These are phyloP conservation scores for Rostrohypoxylon terebratum DNA, from an alignment of 495 filamentous ascomycete genomes.

Conservation along the genomic window DNA sequence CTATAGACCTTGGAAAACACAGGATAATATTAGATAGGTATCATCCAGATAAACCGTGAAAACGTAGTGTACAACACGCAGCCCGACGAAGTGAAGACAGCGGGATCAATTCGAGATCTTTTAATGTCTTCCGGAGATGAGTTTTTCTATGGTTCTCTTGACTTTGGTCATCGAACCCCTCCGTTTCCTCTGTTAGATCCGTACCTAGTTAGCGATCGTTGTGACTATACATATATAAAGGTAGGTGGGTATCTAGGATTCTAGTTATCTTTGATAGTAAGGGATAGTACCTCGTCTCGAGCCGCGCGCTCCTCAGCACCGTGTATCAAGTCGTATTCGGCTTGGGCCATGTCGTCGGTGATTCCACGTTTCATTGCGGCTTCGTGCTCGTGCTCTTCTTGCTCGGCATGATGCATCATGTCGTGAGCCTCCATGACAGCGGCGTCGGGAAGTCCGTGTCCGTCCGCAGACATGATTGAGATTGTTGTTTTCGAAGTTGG, in stretches of 20 bases:
- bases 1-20: conserved; percentile 8
- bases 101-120: not conserved
- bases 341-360: conserved; percentile 46
- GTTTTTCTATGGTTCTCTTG: conserved; percentile 44
- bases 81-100: not conserved
- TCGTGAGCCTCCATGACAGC: conserved; percentile 46
- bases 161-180: conserved; percentile 34
- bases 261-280: too few species aligned
- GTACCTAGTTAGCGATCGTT: conserved; percentile 18
- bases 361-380: conserved; percentile 47
- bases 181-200: conserved; percentile 28
- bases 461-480: conserved; percentile 46
- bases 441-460: conserved; percentile 46
- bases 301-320: conserved; percentile 44
- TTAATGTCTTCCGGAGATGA: conserved; percentile 46
- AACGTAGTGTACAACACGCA: conserved; percentile 19
- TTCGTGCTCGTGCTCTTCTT: conserved; percentile 51
- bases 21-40: too few species aligned
- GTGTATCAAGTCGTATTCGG: conserved; percentile 49
- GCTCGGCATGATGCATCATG: conserved; percentile 52
- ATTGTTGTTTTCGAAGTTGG: conserved; percentile 11
- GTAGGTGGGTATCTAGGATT: too few species aligned
- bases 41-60: conserved; percentile 17
- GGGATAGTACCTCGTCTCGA: conserved; percentile 40
- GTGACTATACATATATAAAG: too few species aligned